phyloP scores from a whole-genome alignment of 169 alveolate genomes.

The Fabrea salina region DNA sequence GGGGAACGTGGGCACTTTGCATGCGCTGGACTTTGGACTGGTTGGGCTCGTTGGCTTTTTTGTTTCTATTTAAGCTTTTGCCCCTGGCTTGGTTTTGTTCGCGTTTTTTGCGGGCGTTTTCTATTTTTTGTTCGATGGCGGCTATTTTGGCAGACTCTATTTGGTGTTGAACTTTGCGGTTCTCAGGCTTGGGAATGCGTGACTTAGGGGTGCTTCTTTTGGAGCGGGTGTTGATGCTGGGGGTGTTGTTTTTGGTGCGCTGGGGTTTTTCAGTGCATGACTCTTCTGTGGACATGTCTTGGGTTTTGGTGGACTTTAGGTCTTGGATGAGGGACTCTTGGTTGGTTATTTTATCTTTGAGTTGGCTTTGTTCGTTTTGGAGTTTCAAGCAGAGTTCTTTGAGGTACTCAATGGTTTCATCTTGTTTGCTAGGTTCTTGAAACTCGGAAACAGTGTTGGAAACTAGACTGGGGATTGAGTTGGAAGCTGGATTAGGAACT shows the following conservation, averaged over 20 bases:
- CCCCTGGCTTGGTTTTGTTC: neutral
- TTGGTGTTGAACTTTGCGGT: conserved; percentile 39
- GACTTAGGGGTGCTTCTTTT: neutral
- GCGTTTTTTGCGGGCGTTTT: conserved; percentile 47
- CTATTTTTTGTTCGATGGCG: conserved; percentile 53
- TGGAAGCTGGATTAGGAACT: too few species aligned
- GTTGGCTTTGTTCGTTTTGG: neutral
- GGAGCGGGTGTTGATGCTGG: neutral
- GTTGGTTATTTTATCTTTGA: neutral
- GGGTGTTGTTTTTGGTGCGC: neutral
- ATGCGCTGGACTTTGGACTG: neutral
- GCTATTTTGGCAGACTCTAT: conserved; percentile 43
- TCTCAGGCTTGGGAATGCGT: too few species aligned
- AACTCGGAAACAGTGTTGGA: neutral
- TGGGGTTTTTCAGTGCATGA: neutral
- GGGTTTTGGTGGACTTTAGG: neutral
- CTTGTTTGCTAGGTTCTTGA: neutral
- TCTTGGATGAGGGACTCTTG: neutral
- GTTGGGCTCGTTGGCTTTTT: neutral
- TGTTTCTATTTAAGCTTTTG: neutral
- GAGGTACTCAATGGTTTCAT: neutral
- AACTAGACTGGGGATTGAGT: too few species aligned
- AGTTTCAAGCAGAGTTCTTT: neutral
- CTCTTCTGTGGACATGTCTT: neutral
- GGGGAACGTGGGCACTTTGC: neutral